Base-by-base conservation (phyloP, 768 basidiomycete genomes). In the Cubamyces lactineus region DNA sequence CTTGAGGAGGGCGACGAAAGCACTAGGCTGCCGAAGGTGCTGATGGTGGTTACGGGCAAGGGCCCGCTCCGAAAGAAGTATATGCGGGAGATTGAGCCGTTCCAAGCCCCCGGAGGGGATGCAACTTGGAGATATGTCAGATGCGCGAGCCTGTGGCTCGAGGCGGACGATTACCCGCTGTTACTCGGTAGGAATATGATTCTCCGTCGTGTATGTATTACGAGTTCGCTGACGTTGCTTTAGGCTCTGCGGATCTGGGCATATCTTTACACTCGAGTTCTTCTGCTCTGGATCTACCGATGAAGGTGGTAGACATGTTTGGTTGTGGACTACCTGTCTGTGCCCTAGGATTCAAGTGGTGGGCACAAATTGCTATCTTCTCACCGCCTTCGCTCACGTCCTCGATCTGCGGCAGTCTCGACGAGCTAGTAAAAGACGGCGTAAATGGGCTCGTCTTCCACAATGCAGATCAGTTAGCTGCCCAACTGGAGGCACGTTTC, bases 301-400 rank as follows among this genome's bases (percentile, higher is more conserved):
- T 99, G 97, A 99, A 99, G 74, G 87, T 99, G 5, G 94, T 99
- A 7, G 97, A 99, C 73, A 98, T 98, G 96, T 98, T 98, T 77
- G 97, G 97, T 4, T 98, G 96, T 67, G 89, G 89, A 5, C 79
- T 98, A 58, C 96, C 96, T 0, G 97, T 98, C 8, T 91, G 96
- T 63, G 96, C 97, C 0, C 80, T 94, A 3, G 81, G 87, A 51
- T 99, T 96, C 70, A 76, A 80, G 43, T 96, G 93, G 95, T 96
- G 63, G n/a, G 84, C 67, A n/a, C n/a, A n/a, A n/a, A n/a, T n/a
- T n/a, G n/a, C n/a, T n/a, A n/a, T n/a, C n/a, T n/a, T n/a, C n/a
- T n/a, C n/a, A n/a, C n/a, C n/a, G n/a, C n/a, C n/a, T 6, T 34
- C 39, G n/a, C 17, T n/a, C 23, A 41, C 40, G 23, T 57, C 41